phyloP scores from a whole-genome alignment of 2,329 filamentous ascomycete genomes.

The Pyricularia sp. region DNA sequence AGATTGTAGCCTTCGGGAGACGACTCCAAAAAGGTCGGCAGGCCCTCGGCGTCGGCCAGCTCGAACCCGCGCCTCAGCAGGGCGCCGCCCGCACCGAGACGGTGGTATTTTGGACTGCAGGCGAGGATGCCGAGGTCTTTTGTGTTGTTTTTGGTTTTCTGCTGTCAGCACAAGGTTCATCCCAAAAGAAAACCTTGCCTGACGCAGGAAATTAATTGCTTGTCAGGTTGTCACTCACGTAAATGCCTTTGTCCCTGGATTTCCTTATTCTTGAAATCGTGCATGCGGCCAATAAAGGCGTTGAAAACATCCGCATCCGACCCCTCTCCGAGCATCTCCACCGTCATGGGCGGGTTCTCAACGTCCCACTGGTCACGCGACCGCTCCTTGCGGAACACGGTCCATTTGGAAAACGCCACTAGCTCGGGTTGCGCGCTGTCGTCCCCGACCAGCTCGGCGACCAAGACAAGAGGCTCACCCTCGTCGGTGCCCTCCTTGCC shows the following conservation, averaged over 20 bases:
- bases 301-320: conserved; percentile 12
- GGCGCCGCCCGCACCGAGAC: conserved; percentile 18
- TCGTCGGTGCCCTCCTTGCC: background rate
- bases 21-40: conserved; percentile 16
- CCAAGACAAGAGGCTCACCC: conserved; percentile 11
- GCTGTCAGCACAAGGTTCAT: background rate
- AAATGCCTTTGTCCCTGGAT: conserved; percentile 16
- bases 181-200: background rate
- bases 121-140: conserved; percentile 17
- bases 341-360: conserved; percentile 5
- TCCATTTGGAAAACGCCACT: conserved; percentile 20
- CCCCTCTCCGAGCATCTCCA: conserved; percentile 15
- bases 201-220: too few species aligned
- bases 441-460: conserved; percentile 15
- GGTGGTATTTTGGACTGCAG: conserved; percentile 12
- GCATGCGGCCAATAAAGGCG: conserved; percentile 16
- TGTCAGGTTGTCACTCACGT: too few species aligned
- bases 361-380: conserved; percentile 17
- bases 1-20: conserved; percentile 18
- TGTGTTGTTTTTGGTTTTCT: background rate
- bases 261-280: conserved; percentile 8
- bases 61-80: conserved; percentile 16
- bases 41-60: conserved; percentile 16
- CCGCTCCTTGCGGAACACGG: conserved; percentile 12
- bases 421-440: conserved; percentile 12